Base-by-base conservation (phyloP, 2,329 filamentous ascomycete species). In the Penicillium sp. region DNA sequence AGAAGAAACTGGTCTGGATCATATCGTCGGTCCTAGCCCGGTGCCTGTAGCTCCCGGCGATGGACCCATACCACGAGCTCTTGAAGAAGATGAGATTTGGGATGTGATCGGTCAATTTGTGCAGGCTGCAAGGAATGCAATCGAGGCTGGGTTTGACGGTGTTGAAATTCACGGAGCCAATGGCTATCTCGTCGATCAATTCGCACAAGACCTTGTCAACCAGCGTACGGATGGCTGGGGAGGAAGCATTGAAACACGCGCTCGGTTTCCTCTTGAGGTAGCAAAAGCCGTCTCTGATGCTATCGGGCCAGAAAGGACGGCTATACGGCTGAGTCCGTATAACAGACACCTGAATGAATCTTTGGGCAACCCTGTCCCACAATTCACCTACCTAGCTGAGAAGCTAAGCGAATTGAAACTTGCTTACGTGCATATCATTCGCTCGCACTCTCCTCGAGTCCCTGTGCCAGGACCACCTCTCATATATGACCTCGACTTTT, bases 241-340 rank as follows among this genome's bases (percentile, higher is more conserved):
- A 1, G 79, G 79, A 1, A 77, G 67, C 9, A 65, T 81, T 16
- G 74, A 78, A 59, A 78, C 79, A 20, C 69, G 79, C 12, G 76
- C 75, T 53, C 77, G 77, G 2, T 83, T 87, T 53, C 74, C 70
- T 0, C 57, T 83, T 0, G 80, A 83, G 53, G 72, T 84, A 1
- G 75, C 74, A 24, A 67, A 71, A 35, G 63, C 73, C 46, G 62
- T 81, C 1, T 68, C 68, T 1, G 61, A 68, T 20, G 71, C 70
- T 0, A 64, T 81, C 0, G 79, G 79, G 0, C 58, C 69, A 1
- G 68, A 77, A 0, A 71, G 69, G 3, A 53, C 76, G 9, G 75
- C 68, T 4, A 70, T 78, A 18, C 71, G 77, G 1, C 56, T 83
- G 7, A 75, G 74, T 14, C 70, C 60, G 5, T 81, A 52, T 58